Base-by-base conservation (phyloP, 306 rosid genomes). In the Quercus gilva region DNA sequence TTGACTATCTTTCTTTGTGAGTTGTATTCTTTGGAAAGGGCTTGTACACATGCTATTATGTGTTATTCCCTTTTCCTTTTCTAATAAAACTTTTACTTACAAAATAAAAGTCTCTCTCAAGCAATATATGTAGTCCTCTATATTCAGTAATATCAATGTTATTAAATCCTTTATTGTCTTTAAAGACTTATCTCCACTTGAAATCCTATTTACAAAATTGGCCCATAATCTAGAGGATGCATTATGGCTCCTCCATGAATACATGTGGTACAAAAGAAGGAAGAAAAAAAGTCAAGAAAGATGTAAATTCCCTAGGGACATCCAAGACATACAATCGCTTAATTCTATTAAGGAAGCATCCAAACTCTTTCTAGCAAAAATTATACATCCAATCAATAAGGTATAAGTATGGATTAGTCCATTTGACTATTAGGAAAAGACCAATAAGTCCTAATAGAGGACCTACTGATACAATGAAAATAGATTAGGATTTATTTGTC, bases 271-370 rank as follows among this genome's bases (percentile, higher is more conserved):
- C 77, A 74, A 74, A 19, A 31, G 26, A 53, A 8, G 10, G 10
- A 37, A 37, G 45, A 37, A 37, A 8, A 31, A 33, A 37, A 56
- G 74, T 71, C 56, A 49, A 70, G 56, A 59, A 68, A 73, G 76
- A 67, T 64, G 83, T 33, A 69, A 73, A 53, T 72, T 74, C 49
- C 65, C 65, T 6, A 55, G 41, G 75, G 45, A 64, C 65, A 49
- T 74, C 55, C 56, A 73, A 45, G 58, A 45, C 56, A 80, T 63
- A 33, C 64, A 55, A 74, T 35, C 26, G 35, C 71, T 26, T 55
- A 19, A 59, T 71, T 73, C 51, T 43, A 71, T 8, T 28, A 80
- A 65, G 52, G 73, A 20, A 67, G 31, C 71, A 61, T 82, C 52
- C 55, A 71, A 69, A 86, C 71, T 33, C 59, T 58, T 61, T 70